Evolutionary conservation across 331 rosid species (phyloP).

Genomic region (Acacia pycnantha): DNA sequence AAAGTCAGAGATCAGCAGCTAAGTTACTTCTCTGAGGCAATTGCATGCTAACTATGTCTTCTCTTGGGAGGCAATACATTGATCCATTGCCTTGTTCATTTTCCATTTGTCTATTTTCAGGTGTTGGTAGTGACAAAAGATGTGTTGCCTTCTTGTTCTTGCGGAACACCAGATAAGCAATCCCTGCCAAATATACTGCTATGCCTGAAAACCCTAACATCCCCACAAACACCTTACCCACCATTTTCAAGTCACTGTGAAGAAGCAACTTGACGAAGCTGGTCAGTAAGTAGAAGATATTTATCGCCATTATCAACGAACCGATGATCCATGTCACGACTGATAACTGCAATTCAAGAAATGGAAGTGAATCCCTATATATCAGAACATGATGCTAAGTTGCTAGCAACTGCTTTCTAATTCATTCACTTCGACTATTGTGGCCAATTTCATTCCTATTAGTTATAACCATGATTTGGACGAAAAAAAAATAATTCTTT

Average conservation of each 20-base stretch:
- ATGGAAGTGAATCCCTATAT: not conserved
- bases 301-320: constrained; percentile 77
- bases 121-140: constrained; percentile 64
- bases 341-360: constrained; percentile 55
- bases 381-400: constrained; percentile 13
- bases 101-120: constrained; percentile 56
- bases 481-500: not conserved
- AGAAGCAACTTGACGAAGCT: constrained; percentile 71
- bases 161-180: constrained; percentile 67
- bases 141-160: constrained; percentile 57
- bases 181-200: constrained; percentile 79
- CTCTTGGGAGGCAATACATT: constrained; percentile 53
- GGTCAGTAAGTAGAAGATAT: constrained; percentile 64
- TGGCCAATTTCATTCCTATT: not conserved
- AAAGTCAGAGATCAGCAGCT: constrained; percentile 44
- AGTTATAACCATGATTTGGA: not conserved
- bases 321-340: constrained; percentile 79
- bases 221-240: constrained; percentile 62
- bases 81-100: constrained; percentile 48
- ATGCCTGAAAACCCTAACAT: constrained; percentile 76
- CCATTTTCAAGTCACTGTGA: constrained; percentile 54
- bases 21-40: constrained; percentile 70
- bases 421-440: not conserved
- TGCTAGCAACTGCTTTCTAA: not conserved
- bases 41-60: constrained; percentile 87